A percentile compares a stretch with the other conserved stretches of the same genome.
phyloP scores from a whole-genome alignment of 2,329 filamentous ascomycete species.

The Fusarium solani-melongenae region DNA sequence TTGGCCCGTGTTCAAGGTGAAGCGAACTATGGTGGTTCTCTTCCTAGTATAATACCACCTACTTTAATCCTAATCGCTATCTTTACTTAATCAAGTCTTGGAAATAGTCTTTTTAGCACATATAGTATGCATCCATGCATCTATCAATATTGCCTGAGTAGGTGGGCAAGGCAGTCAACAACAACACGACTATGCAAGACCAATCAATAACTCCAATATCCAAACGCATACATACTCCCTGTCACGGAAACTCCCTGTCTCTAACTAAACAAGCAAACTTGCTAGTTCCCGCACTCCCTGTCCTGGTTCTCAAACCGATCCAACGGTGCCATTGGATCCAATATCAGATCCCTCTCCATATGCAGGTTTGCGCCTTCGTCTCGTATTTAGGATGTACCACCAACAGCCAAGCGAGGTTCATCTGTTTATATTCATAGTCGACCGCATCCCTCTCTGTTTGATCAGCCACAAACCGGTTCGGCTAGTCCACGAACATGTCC shows the following conservation, averaged over 20 bases:
- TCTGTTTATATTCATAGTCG: not conserved
- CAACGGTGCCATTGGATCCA: not conserved
- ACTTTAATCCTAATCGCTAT: not conserved
- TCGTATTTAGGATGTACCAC: slow-evolving; percentile 18
- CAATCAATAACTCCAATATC: not conserved
- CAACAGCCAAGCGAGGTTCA: not conserved
- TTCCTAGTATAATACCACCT: not conserved
- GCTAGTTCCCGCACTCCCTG: not conserved
- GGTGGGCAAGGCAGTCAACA: not conserved
- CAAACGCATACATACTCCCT: not conserved
- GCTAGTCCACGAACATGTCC: not conserved
- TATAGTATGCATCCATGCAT: not conserved
- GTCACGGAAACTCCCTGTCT: not conserved
- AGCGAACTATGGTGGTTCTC: not conserved
- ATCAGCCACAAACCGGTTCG: not conserved
- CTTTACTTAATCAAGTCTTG: not conserved
- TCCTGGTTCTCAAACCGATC: not conserved
- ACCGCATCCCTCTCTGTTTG: not conserved
- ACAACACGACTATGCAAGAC: not conserved
- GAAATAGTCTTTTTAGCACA: not conserved
- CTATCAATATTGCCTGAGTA: not conserved
- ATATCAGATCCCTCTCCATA: slow-evolving; percentile 1
- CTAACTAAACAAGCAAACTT: not conserved
- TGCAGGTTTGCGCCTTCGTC: slow-evolving; percentile 27
- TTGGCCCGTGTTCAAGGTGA: not conserved